Base-by-base conservation (phyloP, 345 rosid genomes). In the Hibiscus tridactylites region DNA sequence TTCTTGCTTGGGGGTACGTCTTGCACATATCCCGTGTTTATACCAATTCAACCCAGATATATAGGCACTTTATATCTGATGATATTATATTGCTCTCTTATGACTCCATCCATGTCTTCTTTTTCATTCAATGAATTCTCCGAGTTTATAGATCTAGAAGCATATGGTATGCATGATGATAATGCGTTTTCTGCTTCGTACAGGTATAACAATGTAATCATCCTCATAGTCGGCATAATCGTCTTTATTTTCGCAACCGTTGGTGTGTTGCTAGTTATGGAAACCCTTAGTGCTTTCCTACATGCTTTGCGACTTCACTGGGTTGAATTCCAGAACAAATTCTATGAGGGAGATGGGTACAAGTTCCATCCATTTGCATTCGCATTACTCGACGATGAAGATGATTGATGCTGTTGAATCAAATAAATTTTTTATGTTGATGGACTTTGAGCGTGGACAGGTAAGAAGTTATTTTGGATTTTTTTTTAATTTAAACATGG, bases 281-380 rank as follows among this genome's bases (percentile, higher is more conserved):
- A 96, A 81, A 96, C 99, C 54, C 91, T 96, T 19, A 91, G 98
- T 50, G 98, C 98, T 16, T 92, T 96, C 85, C 86, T 89, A 1
- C 99, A 91, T 76, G 99, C 99, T 0, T 81, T 95, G 77, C 90
- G 98, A 74, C 99, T 95, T 72, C 99, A 92, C 84, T 88, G 99
- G 98, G 98, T 95, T 66, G 98, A 95, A 78, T 95, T 88, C 81
- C 96, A 90, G 65, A 95, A 90, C 88, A 96, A 92, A 79, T 96
- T 90, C 81, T 95, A 96, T 57, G 99, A 96, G 76, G 99, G 98
- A 56, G 96, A 92, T 52, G 98, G 99, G 44, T 92, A 89, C 83
- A 90, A 88, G 78, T 92, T 92, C 83, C 71, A 70, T 74, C 99
- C 99, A 15, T 95, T 85, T 78, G 84, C 96, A 42, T 92, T 92